Conservation (phyloP, 2,329 filamentous ascomycete species). For the Fusarium burgessii region DNA sequence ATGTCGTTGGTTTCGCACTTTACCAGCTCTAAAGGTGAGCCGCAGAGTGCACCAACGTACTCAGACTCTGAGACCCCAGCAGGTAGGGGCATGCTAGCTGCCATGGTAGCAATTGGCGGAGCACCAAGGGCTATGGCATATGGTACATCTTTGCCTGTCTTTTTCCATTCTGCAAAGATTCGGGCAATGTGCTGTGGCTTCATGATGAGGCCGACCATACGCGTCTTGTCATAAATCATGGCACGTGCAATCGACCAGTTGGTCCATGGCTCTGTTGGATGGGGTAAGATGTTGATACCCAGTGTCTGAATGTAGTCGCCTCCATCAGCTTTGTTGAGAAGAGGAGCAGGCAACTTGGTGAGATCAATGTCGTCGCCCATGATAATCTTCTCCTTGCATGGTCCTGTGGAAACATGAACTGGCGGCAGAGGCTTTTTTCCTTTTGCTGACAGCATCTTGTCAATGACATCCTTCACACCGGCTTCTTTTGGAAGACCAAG, state of each 20-base stretch:
- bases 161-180: background rate
- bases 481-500: background rate
- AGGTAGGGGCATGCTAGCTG: background rate
- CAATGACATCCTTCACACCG: background rate
- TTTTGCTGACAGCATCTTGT: background rate
- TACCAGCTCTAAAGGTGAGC: background rate
- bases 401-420: background rate
- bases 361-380: background rate
- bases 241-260: background rate
- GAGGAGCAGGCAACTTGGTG: background rate
- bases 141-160: background rate
- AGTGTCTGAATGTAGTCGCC: background rate
- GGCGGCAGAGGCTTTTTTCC: rapidly evolving
- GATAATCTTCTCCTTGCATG: background rate
- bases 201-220: background rate
- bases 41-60: background rate
- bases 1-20: background rate
- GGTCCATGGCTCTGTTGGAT: background rate
- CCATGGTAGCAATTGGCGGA: background rate
- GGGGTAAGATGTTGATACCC: background rate
- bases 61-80: background rate
- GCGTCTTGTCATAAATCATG: background rate
- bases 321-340: background rate
- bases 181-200: background rate
- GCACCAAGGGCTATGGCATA: background rate